A percentile compares a stretch with the other conserved stretches of the same genome.
Conservation (phyloP, 2,329 filamentous ascomycete species). For the Alternaria sp. region DNA sequence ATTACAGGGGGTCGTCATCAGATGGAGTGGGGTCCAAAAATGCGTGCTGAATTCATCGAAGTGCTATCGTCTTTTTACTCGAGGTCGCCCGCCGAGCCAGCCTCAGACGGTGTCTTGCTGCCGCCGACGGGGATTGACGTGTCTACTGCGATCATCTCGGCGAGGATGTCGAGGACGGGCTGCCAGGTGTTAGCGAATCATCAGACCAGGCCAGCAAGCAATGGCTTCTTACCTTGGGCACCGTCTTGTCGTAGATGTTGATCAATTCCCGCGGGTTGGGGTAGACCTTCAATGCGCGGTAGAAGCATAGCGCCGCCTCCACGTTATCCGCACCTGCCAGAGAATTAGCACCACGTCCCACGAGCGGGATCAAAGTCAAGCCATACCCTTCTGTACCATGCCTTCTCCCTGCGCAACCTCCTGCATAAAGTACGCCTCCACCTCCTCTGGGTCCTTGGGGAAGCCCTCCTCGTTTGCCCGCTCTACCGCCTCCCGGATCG, state of each 20-base stretch:
- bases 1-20: slow-evolving; percentile 39
- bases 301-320: slow-evolving; percentile 93
- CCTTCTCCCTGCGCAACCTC: slow-evolving; percentile 90
- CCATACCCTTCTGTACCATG: slow-evolving; percentile 79
- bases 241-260: slow-evolving; percentile 97
- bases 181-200: slow-evolving; percentile 49
- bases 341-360: slow-evolving; percentile 23
- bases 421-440: slow-evolving; percentile 95
- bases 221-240: slow-evolving; percentile 76
- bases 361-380: neutral
- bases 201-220: neutral
- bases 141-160: slow-evolving; percentile 97
- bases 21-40: slow-evolving; percentile 26
- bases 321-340: slow-evolving; percentile 69
- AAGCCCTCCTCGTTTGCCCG: slow-evolving; percentile 90
- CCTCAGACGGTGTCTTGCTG: slow-evolving; percentile 48
- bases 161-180: slow-evolving; percentile 93
- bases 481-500: slow-evolving; percentile 78
- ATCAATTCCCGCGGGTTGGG: slow-evolving; percentile 92
- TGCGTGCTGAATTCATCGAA: slow-evolving; percentile 22
- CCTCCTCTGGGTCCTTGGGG: slow-evolving; percentile 88
- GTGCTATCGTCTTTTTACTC: slow-evolving; percentile 34
- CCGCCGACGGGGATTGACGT: slow-evolving; percentile 60
- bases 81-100: slow-evolving; percentile 45
- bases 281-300: slow-evolving; percentile 98